phyloP scores from a whole-genome alignment of 768 basidiomycete species.

The Psilocybe cubensis region DNA sequence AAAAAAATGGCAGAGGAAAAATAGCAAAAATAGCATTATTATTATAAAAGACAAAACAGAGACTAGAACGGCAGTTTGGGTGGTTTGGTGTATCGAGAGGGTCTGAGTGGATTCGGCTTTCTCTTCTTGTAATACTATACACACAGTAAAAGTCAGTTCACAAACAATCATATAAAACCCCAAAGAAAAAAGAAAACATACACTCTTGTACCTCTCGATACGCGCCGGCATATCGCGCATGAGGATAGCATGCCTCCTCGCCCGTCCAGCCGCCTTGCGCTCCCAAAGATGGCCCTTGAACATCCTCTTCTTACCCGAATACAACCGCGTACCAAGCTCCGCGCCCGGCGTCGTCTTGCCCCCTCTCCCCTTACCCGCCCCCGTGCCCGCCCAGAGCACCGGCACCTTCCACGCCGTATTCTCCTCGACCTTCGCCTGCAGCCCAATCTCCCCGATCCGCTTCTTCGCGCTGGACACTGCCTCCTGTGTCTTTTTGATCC shows the following conservation, averaged over 20 bases:
- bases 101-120: conserved; percentile 62
- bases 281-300: conserved; percentile 96
- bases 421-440: conserved; percentile 1
- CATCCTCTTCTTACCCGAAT: conserved; percentile 80
- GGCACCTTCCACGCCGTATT: conserved; percentile 30
- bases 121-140: conserved; percentile 51
- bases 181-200: conserved; percentile 32
- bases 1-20: too few species aligned
- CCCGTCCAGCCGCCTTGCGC: conserved; percentile 51
- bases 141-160: conserved; percentile 9
- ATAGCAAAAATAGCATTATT: not conserved
- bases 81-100: conserved; percentile 47
- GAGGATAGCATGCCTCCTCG: conserved; percentile 53
- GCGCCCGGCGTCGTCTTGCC: conserved; percentile 54
- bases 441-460: too few species aligned
- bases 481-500: not conserved
- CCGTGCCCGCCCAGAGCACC: conserved; percentile 50
- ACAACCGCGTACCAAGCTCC: conserved; percentile 64
- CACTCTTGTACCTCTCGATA: conserved; percentile 67
- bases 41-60: not conserved
- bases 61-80: conserved; percentile 65
- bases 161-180: not conserved
- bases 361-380: conserved; percentile 42
- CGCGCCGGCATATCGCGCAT: conserved; percentile 74
- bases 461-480: not conserved